Base-by-base conservation (phyloP, 1,284 basidiomycete genomes). In the Ustilago esculenta region DNA sequence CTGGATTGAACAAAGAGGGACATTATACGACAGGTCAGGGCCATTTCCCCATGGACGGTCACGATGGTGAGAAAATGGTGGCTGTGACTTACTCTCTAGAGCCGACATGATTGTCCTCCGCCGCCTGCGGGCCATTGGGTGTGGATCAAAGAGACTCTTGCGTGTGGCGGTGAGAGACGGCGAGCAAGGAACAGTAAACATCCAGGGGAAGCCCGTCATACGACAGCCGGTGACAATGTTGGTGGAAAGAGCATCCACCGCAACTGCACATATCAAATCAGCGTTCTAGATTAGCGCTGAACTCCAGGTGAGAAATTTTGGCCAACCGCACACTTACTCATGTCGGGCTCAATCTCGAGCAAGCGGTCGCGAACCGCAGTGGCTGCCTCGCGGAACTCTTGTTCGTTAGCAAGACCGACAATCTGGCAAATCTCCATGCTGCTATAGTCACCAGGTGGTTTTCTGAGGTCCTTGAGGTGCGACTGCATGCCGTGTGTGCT, bases 191-290 rank as follows among this genome's bases (percentile, higher is more conserved):
- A 67, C 69, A 6, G 73, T 72, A 12, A 68, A 72, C 27, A 72
- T 69, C 42, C 51, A 76, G 2, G 60, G 57, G 7, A 73, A 50
- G 9, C 67, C 64, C 4, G 65, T 72, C 44, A 76, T 57, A n/a
- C 74, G 72, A 21, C 54, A 59, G n/a, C 69, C 74, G 25, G 66
- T 68, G 23, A 76, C 60, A 15, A 73, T 57, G 20, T 59, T 61
- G 5, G 74, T 69, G 6, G 72, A 75, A 10, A 76, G 66, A n/a
- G 59, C 66, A 23, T 76, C 74, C 18, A 73, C 72, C 20, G 64
- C 67, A 18, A 73, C 66, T 69, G 34, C n/a, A n/a, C n/a, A n/a
- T n/a, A n/a, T n/a, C n/a, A n/a, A n/a, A n/a, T n/a, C n/a, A n/a
- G n/a, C n/a, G n/a, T n/a, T n/a, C n/a, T n/a, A n/a, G n/a, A n/a